These are phyloP conservation scores for Populus ilicifolia DNA, from an alignment of 345 rosid species.

Conservation along the genomic window DNA sequence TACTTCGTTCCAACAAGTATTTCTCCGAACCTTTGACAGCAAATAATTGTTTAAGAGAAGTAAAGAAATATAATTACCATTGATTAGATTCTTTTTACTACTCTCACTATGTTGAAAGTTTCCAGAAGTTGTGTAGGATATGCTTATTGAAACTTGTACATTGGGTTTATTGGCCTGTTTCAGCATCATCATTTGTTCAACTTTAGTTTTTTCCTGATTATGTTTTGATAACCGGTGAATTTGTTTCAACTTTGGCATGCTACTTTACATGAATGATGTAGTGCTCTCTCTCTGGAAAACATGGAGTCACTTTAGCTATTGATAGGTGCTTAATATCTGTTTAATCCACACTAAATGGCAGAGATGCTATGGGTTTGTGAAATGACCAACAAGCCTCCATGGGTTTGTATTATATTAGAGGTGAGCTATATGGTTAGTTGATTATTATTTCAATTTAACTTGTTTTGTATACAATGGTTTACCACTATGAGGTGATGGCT, in stretches of 20 bases:
- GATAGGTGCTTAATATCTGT: neutral
- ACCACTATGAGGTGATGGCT: neutral
- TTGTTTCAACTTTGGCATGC: neutral
- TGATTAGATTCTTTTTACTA: conserved; percentile 5
- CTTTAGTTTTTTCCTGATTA: neutral
- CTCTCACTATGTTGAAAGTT: neutral
- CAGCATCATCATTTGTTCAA: neutral
- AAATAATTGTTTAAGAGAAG: neutral
- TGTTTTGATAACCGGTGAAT: neutral
- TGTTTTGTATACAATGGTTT: neutral
- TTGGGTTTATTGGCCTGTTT: neutral
- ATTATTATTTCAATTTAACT: neutral
- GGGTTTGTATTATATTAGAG: neutral
- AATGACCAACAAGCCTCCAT: neutral
- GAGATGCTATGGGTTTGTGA: neutral
- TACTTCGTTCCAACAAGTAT: conserved; percentile 96
- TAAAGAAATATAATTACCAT: neutral
- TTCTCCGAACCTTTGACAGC: conserved; percentile 6
- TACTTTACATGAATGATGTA: neutral
- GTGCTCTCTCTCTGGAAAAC: neutral
- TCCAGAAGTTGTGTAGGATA: neutral
- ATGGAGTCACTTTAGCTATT: neutral
- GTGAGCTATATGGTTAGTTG: neutral
- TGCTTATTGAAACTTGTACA: neutral
- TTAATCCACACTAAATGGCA: neutral